These are phyloP conservation scores for Pugionium dolabratum DNA, from an alignment of 345 rosid species.

Conservation along the genomic window DNA sequence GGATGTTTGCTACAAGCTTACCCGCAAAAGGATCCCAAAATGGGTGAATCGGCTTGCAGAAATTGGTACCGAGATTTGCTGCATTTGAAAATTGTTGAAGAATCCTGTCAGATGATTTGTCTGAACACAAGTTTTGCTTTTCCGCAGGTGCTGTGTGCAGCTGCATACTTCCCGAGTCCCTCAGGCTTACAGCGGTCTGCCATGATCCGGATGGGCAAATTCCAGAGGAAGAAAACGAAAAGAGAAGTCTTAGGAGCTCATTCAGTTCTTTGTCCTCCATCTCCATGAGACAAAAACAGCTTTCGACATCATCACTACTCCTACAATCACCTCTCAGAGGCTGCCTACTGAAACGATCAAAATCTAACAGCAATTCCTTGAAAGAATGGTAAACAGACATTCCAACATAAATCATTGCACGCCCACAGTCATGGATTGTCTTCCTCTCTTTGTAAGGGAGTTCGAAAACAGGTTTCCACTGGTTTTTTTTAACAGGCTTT, in stretches of 20 bases:
- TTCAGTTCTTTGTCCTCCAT: slow-evolving; percentile 78
- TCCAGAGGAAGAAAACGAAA: slow-evolving; percentile 67
- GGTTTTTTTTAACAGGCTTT: slow-evolving; percentile 25
- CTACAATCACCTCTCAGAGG: slow-evolving; percentile 84
- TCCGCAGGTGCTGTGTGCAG: slow-evolving; percentile 80
- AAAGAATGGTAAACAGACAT: slow-evolving; percentile 73
- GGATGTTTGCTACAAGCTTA: slow-evolving; percentile 70
- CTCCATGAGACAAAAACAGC: slow-evolving; percentile 78
- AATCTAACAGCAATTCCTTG: slow-evolving; percentile 58
- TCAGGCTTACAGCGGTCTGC: slow-evolving; percentile 59
- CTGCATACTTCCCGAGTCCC: slow-evolving; percentile 84
- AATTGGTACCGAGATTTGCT: slow-evolving; percentile 53
- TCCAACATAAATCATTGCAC: not conserved
- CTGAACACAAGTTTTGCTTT: not conserved
- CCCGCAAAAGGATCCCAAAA: slow-evolving; percentile 74
- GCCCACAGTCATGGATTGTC: not conserved
- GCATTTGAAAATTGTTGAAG: slow-evolving; percentile 1
- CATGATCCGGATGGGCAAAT: slow-evolving; percentile 63
- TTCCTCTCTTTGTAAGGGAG: slow-evolving; percentile 13
- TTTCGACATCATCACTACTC: slow-evolving; percentile 65
- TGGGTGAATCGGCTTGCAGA: slow-evolving; percentile 94
- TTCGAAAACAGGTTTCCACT: slow-evolving; percentile 3
- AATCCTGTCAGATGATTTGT: not conserved
- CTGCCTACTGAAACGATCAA: slow-evolving; percentile 57
- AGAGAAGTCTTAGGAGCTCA: slow-evolving; percentile 47